These are phyloP conservation scores for Fusarium illudens DNA, from an alignment of 2,329 filamentous ascomycete species.

Conservation along the genomic window DNA sequence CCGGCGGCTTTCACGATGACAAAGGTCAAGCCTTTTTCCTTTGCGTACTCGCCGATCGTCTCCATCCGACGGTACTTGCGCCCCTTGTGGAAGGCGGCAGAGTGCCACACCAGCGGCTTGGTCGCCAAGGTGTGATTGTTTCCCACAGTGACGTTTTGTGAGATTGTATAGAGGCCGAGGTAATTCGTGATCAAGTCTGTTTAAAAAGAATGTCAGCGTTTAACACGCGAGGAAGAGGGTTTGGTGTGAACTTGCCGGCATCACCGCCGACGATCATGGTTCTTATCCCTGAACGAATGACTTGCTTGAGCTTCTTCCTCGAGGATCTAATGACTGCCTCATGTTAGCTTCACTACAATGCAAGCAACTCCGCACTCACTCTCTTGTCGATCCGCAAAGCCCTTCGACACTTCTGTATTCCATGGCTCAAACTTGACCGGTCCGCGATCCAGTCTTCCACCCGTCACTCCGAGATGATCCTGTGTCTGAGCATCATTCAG, in stretches of 20 bases:
- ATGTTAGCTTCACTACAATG: neutral
- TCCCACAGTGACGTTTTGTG: neutral
- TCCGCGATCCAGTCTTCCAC: neutral
- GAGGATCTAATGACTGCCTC: constrained; percentile 6
- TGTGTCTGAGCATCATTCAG: neutral
- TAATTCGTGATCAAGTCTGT: constrained; percentile 6
- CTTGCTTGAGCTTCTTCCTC: neutral
- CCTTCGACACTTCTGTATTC: neutral
- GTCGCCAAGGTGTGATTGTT: neutral
- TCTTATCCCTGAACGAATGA: neutral
- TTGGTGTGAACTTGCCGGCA: neutral
- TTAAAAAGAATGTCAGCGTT: neutral
- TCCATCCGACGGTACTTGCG: too few species aligned
- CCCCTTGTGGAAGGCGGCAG: neutral
- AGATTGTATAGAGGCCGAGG: neutral
- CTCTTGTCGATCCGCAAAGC: neutral
- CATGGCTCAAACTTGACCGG: neutral
- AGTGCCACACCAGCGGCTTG: neutral
- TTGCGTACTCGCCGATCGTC: neutral
- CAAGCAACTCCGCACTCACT: neutral
- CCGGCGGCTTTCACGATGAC: neutral
- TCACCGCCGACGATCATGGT: constrained; percentile 5
- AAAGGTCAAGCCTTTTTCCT: neutral
- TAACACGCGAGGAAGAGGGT: neutral
- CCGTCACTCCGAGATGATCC: neutral